Percentiles rank a stretch among this genome's conserved stretches.
These are phyloP conservation scores for Lasiodiplodia theobromae DNA, from an alignment of 2,329 filamentous ascomycete genomes.

Conservation along the genomic window DNA sequence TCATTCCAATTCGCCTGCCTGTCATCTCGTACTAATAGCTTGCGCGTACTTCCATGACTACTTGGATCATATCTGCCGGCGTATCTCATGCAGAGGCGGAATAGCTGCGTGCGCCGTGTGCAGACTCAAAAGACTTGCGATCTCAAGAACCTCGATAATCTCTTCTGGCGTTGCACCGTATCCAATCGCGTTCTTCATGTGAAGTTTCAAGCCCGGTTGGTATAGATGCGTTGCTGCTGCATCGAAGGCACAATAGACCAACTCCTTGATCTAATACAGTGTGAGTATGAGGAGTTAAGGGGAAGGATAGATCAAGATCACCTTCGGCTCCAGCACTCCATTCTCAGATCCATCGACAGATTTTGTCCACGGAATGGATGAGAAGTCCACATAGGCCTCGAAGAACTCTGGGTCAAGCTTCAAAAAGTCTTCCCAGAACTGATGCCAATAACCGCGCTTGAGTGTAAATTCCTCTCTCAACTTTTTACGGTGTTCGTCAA, in stretches of 20 bases:
- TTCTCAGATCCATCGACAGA: slow-evolving; percentile 35
- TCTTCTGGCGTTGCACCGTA: slow-evolving; percentile 56
- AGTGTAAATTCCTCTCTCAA: slow-evolving; percentile 53
- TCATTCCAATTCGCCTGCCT: too few relatives aligned
- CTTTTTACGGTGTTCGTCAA: slow-evolving; percentile 46
- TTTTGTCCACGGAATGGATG: slow-evolving; percentile 51
- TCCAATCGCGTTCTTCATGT: slow-evolving; percentile 57
- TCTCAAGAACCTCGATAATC: slow-evolving; percentile 58
- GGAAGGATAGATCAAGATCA: slow-evolving; percentile 29
- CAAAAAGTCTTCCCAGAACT: slow-evolving; percentile 55
- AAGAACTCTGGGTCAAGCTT: slow-evolving; percentile 57
- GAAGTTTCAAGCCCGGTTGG: slow-evolving; percentile 54
- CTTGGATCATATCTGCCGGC: too few relatives aligned
- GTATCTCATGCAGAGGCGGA: slow-evolving; percentile 33
- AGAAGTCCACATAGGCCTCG: slow-evolving; percentile 56
- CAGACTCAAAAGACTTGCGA: slow-evolving; percentile 48
- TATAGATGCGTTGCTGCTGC: slow-evolving; percentile 57
- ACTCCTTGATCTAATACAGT: slow-evolving; percentile 47
- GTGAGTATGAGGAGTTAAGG: not conserved
- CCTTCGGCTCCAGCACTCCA: slow-evolving; percentile 54
- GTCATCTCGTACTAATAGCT: too few relatives aligned
- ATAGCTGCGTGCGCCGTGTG: slow-evolving; percentile 41
- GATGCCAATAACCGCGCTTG: slow-evolving; percentile 57
- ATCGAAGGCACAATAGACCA: slow-evolving; percentile 59
- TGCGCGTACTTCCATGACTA: too few relatives aligned